phyloP scores from a whole-genome alignment of 2,329 filamentous ascomycete species.

The Rosellinia necatrix region DNA sequence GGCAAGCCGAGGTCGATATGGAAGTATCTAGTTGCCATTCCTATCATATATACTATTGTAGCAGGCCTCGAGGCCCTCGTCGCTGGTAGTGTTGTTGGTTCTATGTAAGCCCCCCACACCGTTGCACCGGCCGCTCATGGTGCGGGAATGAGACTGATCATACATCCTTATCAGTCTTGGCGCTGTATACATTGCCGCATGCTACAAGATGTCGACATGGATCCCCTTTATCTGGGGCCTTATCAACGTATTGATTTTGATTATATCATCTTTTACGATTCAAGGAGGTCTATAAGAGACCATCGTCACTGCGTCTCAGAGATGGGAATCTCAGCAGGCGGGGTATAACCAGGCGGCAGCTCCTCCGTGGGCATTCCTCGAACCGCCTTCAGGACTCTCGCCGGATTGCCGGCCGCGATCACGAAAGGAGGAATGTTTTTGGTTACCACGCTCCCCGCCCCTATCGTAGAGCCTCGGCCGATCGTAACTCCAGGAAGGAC shows the following conservation, averaged over 20 bases:
- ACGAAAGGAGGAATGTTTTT: slow-evolving; percentile 70
- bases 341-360: slow-evolving; percentile 31
- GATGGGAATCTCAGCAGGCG: slow-evolving; percentile 29
- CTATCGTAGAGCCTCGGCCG: slow-evolving; percentile 73
- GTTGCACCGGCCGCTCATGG: background rate
- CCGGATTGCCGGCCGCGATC: slow-evolving; percentile 70
- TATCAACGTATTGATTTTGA: slow-evolving; percentile 80
- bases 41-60: slow-evolving; percentile 70
- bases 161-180: slow-evolving; percentile 62
- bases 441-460: slow-evolving; percentile 82
- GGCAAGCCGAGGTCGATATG: slow-evolving; percentile 58
- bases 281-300: slow-evolving; percentile 75
- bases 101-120: slow-evolving; percentile 64
- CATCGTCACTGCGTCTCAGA: slow-evolving; percentile 19
- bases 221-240: slow-evolving; percentile 87
- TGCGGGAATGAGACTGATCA: slow-evolving; percentile 20
- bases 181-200: slow-evolving; percentile 79
- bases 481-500: slow-evolving; percentile 80
- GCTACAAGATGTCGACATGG: slow-evolving; percentile 93
- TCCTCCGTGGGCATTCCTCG: slow-evolving; percentile 27
- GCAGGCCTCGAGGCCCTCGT: slow-evolving; percentile 78
- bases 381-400: slow-evolving; percentile 53
- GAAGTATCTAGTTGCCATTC: slow-evolving; percentile 72
- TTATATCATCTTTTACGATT: slow-evolving; percentile 90
- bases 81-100: slow-evolving; percentile 79